Base-by-base conservation (phyloP, 768 basidiomycete genomes). In the Termitomyces sp. region DNA sequence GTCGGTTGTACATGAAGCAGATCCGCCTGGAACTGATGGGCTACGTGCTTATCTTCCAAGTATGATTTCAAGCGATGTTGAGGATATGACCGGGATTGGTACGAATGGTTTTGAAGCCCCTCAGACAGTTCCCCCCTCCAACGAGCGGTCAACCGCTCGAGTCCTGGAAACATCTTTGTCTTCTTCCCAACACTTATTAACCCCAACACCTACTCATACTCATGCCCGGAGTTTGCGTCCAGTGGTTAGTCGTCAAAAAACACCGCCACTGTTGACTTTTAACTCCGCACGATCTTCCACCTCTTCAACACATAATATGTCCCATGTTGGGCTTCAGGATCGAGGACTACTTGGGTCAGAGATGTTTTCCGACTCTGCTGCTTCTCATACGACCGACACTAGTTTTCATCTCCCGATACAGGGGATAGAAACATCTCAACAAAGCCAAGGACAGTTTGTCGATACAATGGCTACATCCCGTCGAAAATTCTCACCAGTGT, bases 61-160 rank as follows among this genome's bases (percentile, higher is more conserved):
- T 62, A 77, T 77, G 14, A 76, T 88, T 32, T 77, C 82, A 23
- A 77, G 72, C 49, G 75, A 70, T 48, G 77, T 71, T 36, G 81
- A 82, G 59, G 79, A 89, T 63, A 85, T 89, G 83, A 89, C 87
- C 13, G 88, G 88, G 13, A 63, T 89, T 32, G 88, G 88, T 33
- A 69, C 78, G 18, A 56, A 64, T 35, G 67, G 66, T 18, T 70
- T 68, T 5, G 70, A 74, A 46, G 64, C 72, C n/a, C 70, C 71
- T 23, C 75, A 77, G 61, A 54, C 74, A 3, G 66, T 71, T 18
- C 67, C 74, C 33, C 69, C 74, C 7, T 68, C 68, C 57, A 68
- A 61, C 20, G 59, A 48, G 14, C 14, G 33, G 33, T 44, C 46
- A 10, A 23, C 46, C 28, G 33, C 50, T 43, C n/a, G 28, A 40